Evolutionary conservation across 2,329 filamentous ascomycete genomes (phyloP).

Genomic region (Fusarium sublunatum): DNA sequence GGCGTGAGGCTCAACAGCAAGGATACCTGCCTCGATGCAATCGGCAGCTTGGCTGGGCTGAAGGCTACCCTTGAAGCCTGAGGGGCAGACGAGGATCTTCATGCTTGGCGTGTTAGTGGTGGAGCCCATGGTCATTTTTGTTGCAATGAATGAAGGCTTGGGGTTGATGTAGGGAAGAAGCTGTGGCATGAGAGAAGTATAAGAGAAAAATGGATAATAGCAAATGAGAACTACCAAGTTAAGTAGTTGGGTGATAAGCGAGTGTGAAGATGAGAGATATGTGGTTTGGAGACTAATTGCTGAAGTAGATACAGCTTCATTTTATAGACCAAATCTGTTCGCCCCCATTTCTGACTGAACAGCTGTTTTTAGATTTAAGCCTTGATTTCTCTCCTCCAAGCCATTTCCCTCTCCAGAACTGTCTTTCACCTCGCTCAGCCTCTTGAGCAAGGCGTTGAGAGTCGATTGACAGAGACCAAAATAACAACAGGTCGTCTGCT

Average conservation of each 20-base stretch:
- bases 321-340: slow-evolving; percentile 17
- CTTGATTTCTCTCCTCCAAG: background rate
- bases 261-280: slow-evolving; percentile 21
- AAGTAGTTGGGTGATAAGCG: slow-evolving; percentile 14
- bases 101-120: slow-evolving; percentile 26
- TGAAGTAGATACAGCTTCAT: background rate
- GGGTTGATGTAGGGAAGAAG: background rate
- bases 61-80: slow-evolving; percentile 66
- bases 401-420: background rate
- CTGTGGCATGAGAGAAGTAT: background rate
- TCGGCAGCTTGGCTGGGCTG: slow-evolving; percentile 60
- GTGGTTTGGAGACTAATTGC: background rate
- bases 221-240: slow-evolving; percentile 11
- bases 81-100: slow-evolving; percentile 61
- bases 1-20: slow-evolving; percentile 56
- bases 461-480: slow-evolving; percentile 8
- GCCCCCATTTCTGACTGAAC: too few relatives aligned
- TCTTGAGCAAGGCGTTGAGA: slow-evolving; percentile 8
- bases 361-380: too few relatives aligned
- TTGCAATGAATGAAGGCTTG: background rate
- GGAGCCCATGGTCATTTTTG: slow-evolving; percentile 6
- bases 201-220: slow-evolving; percentile 1
- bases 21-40: slow-evolving; percentile 62
- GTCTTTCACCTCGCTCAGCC: slow-evolving; percentile 18
- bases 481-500: slow-evolving; percentile 43